Base-by-base conservation (phyloP, 2,329 filamentous ascomycete genomes). In the Sphaerostilbella broomeana region DNA sequence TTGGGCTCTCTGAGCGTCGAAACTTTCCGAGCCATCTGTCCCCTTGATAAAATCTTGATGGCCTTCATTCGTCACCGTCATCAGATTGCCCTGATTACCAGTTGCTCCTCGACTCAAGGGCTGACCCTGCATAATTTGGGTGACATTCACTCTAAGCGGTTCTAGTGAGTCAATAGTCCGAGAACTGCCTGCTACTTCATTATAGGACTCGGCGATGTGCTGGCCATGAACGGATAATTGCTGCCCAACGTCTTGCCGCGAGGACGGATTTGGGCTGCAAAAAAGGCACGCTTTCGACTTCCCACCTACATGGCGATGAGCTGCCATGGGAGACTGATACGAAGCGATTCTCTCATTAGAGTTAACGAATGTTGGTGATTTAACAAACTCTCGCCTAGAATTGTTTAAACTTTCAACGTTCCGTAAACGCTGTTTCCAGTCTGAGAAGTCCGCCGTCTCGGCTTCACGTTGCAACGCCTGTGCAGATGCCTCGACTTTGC, bases 351-450 rank as follows among this genome's bases (percentile, higher is more conserved):
- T 15, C n/a, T n/a, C n/a, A n/a, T n/a, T n/a, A n/a, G n/a, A n/a
- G n/a, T n/a, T n/a, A n/a, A n/a, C n/a, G n/a, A n/a, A n/a, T n/a
- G n/a, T n/a, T n/a, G n/a, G n/a, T n/a, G n/a, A n/a, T n/a, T n/a
- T n/a, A n/a, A n/a, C n/a, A n/a, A n/a, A n/a, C n/a, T n/a, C n/a
- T n/a, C n/a, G n/a, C n/a, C n/a, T n/a, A n/a, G n/a, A n/a, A n/a
- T n/a, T n/a, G n/a, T n/a, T n/a, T n/a, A n/a, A n/a, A n/a, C n/a
- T n/a, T n/a, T 26, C n/a, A 10, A 34, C 13, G 16, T 34, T 37
- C 17, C 26, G 33, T 20, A 41, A 17, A 25, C 33, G 42, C 25
- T 33, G 38, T 27, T 34, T 44, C 42, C 38, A 41, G 4, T 22
- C 20, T 30, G 42, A 41, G n/a, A 33, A 6, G 16, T 38, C 38